A percentile compares a stretch with the other conserved stretches of the same genome.
These are phyloP conservation scores for Metschnikowia kofuensis DNA, from an alignment of 805 yeast genomes.

Conservation along the genomic window DNA sequence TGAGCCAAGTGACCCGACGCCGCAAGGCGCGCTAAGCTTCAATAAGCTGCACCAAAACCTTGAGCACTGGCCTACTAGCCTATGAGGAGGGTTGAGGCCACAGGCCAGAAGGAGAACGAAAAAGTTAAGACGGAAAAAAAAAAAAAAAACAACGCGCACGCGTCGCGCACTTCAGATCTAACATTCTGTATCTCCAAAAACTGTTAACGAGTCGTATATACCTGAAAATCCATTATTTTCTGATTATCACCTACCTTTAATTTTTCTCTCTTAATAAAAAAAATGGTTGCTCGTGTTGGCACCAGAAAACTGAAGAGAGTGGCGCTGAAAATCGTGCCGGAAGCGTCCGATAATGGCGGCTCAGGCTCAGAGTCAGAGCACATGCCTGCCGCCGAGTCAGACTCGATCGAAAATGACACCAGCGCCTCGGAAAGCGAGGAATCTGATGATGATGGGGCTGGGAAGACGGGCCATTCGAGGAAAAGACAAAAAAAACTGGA, in stretches of 20 bases:
- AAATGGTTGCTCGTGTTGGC: constrained; percentile 1
- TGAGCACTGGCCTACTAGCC: no score
- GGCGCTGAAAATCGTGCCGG: neutral
- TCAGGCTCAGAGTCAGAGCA: neutral
- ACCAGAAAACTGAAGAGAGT: neutral
- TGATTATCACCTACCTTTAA: no score
- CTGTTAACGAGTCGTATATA: no score
- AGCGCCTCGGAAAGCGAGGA: constrained; percentile 2
- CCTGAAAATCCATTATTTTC: no score
- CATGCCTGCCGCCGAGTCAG: neutral
- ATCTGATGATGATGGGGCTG: neutral
- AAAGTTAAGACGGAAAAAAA: no score
- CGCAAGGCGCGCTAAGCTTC: no score
- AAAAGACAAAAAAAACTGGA: neutral
- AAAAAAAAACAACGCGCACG: neutral
- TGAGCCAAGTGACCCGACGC: no score
- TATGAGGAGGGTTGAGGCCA: no score
- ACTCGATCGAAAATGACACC: neutral
- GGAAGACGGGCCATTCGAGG: neutral
- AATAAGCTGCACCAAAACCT: no score
- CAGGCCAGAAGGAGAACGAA: no score
- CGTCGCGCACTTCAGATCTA: neutral
- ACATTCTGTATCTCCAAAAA: neutral
- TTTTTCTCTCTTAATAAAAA: no score
- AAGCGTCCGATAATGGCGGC: neutral